Evolutionary conservation across 805 yeast species (phyloP).

Genomic region (Torulaspora maleeae): DNA sequence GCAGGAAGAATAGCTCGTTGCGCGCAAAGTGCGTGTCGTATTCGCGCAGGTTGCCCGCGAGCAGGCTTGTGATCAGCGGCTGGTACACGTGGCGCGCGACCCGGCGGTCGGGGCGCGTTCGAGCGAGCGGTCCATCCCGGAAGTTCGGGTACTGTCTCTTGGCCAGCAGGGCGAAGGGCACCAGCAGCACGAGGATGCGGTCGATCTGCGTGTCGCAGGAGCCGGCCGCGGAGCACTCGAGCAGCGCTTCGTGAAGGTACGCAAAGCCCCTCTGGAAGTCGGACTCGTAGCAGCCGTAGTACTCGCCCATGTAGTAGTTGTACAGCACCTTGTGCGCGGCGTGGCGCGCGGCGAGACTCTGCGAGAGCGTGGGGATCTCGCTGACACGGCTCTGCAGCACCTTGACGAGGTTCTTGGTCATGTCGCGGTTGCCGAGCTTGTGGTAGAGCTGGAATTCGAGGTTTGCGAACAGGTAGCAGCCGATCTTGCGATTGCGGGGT

Average conservation of each 20-base stretch:
- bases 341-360: conserved; percentile 33
- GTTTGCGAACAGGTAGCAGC: conserved; percentile 66
- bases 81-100: conserved; percentile 36
- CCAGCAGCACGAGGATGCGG: conserved; percentile 49
- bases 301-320: conserved; percentile 63
- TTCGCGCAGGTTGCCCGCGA: conserved; percentile 49
- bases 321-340: conserved; percentile 55
- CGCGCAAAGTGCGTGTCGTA: conserved; percentile 45
- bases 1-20: conserved; percentile 50
- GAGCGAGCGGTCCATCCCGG: background rate
- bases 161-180: conserved; percentile 58
- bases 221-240: conserved; percentile 15
- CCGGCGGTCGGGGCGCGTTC: conserved; percentile 2
- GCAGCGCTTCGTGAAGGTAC: conserved; percentile 48
- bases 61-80: conserved; percentile 46
- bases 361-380: conserved; percentile 13
- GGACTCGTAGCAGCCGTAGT: conserved; percentile 56
- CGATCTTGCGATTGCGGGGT: conserved; percentile 49
- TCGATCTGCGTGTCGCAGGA: conserved; percentile 21
- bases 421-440: conserved; percentile 58
- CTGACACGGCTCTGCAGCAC: conserved; percentile 47
- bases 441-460: conserved; percentile 67
- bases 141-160: conserved; percentile 46
- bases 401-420: conserved; percentile 69
- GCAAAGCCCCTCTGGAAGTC: conserved; percentile 49